Evolutionary conservation across 257 asterid species (phyloP).

Genomic region (Parsonsia alboflavescens): DNA sequence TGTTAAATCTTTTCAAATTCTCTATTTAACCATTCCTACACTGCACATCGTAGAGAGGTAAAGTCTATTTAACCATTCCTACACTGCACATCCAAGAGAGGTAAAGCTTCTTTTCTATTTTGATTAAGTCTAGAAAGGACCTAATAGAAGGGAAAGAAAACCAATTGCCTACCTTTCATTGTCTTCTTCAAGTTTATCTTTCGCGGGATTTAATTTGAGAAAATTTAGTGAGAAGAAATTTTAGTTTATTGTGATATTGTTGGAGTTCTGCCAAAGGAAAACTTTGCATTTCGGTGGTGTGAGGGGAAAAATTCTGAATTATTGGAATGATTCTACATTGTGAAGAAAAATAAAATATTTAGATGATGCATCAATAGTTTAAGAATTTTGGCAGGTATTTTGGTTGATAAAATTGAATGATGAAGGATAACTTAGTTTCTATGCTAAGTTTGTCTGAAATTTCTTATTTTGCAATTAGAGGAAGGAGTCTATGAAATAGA

Average conservation of each 20-base stretch:
- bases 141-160: background rate
- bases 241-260: background rate
- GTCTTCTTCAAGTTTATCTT: background rate
- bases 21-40: too few species aligned
- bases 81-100: constrained; percentile 91
- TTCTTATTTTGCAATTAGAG: background rate
- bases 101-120: constrained; percentile 24
- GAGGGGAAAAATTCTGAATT: background rate
- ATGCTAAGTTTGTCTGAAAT: too few species aligned
- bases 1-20: too few species aligned
- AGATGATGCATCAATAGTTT: background rate
- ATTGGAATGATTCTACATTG: background rate
- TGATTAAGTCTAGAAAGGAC: background rate
- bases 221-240: background rate
- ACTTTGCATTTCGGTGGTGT: background rate
- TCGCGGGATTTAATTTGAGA: background rate
- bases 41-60: too few species aligned
- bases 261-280: background rate
- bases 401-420: background rate
- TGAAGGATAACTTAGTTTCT: background rate
- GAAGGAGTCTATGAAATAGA: background rate
- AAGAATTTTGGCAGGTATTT: background rate
- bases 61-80: constrained; percentile 91
- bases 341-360: background rate
- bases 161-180: background rate